phyloP scores from a whole-genome alignment of 352 stramenopile species.

The Pythium periplocum region DNA sequence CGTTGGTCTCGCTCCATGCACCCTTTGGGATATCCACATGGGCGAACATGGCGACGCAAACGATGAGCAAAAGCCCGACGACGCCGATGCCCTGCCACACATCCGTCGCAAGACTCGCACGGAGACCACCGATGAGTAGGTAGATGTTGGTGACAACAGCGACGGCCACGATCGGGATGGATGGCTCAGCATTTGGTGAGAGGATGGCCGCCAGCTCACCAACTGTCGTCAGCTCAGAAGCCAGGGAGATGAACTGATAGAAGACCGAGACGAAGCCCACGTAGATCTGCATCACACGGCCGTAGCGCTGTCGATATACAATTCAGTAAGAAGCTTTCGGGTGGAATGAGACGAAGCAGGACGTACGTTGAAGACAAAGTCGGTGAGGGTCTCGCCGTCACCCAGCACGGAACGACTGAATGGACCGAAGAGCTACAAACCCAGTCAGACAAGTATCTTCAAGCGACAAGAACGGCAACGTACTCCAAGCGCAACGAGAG shows the following conservation, averaged over 20 bases:
- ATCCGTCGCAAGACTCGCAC: conserved; percentile 66
- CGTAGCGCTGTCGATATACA: conserved; percentile 35
- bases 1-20: conserved; percentile 45
- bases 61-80: conserved; percentile 43
- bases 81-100: conserved; percentile 70
- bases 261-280: conserved; percentile 63
- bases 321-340: not conserved
- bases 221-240: conserved; percentile 62
- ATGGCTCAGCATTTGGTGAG: conserved; percentile 35
- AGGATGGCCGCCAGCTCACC: conserved; percentile 46
- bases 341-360: not conserved
- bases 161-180: conserved; percentile 56
- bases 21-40: conserved; percentile 39
- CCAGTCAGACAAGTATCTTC: not conserved
- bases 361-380: conserved; percentile 50
- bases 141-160: conserved; percentile 70
- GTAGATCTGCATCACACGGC: conserved; percentile 63
- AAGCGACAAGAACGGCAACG: not conserved
- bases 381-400: conserved; percentile 67
- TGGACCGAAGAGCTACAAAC: conserved; percentile 35
- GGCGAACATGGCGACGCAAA: conserved; percentile 60
- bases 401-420: conserved; percentile 55
- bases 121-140: conserved; percentile 63
- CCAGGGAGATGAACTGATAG: conserved; percentile 80
- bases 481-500: conserved; percentile 50